A percentile compares a stretch with the other conserved stretches of the same genome.
Conservation (phyloP, 2,329 filamentous ascomycete species). For the Fusarium hostae region DNA sequence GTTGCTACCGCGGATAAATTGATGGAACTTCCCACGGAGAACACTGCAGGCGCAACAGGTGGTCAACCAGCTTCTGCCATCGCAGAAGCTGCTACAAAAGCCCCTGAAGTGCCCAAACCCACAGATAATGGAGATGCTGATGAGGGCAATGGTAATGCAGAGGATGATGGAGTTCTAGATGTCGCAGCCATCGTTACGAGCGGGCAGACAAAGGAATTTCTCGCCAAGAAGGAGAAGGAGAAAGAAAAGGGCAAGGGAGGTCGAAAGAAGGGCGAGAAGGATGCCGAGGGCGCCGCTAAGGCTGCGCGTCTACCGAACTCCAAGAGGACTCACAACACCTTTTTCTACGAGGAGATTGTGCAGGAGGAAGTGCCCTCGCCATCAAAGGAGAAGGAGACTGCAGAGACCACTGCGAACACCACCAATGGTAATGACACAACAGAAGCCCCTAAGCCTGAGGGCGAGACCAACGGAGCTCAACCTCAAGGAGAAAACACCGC, state of each 20-base stretch:
- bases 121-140: constrained; percentile 52
- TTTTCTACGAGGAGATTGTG: constrained; percentile 77
- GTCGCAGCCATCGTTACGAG: constrained; percentile 87
- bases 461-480: constrained; percentile 27
- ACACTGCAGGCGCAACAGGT: constrained; percentile 44
- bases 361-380: constrained; percentile 61
- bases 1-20: constrained; percentile 56
- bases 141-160: constrained; percentile 56
- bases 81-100: constrained; percentile 48
- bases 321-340: constrained; percentile 75
- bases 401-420: constrained; percentile 6
- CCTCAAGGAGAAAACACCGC: constrained; percentile 16
- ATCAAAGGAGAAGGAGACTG: constrained; percentile 48
- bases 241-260: constrained; percentile 71
- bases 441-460: constrained; percentile 24
- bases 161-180: constrained; percentile 80
- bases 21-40: constrained; percentile 62
- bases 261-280: constrained; percentile 63
- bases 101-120: constrained; percentile 53
- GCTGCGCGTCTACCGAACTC: constrained; percentile 74
- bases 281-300: constrained; percentile 65
- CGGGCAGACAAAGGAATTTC: constrained; percentile 83
- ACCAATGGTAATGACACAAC: constrained; percentile 37
- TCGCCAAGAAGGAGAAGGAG: constrained; percentile 85
- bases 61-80: constrained; percentile 13